These are phyloP conservation scores for Orobanche coerulescens DNA, from an alignment of 257 asterid genomes.

Conservation along the genomic window DNA sequence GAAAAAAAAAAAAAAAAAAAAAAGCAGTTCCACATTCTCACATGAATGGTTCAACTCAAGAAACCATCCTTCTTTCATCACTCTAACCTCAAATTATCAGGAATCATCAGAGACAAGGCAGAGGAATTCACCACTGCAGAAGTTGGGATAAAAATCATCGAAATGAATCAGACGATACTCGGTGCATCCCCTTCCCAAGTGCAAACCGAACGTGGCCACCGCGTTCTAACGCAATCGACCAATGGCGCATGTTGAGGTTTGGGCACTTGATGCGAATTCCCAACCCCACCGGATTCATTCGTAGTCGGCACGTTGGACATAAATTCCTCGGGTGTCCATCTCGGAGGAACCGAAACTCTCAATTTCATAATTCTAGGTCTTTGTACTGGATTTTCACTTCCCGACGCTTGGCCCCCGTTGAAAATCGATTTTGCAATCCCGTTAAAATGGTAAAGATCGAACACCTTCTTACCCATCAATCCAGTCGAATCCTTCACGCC, in stretches of 20 bases:
- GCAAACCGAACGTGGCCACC: constrained; percentile 86
- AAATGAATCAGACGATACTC: constrained; percentile 76
- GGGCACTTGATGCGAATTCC: constrained; percentile 37
- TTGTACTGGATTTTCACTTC: constrained; percentile 52
- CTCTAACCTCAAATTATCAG: too few species aligned
- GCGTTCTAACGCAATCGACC: constrained; percentile 87
- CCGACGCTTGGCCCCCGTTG: constrained; percentile 42
- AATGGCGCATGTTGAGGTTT: constrained; percentile 84
- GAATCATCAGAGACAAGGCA: too few species aligned
- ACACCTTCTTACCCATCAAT: constrained; percentile 70
- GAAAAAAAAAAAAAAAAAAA: too few species aligned
- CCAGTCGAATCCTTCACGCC: constrained; percentile 88
- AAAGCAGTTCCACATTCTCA: too few species aligned
- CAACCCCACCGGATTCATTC: constrained; percentile 29
- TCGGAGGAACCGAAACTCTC: constrained; percentile 90
- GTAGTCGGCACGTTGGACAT: constrained; percentile 42
- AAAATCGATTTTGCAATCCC: constrained; percentile 83
- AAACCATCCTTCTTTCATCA: too few species aligned
- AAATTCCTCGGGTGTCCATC: constrained; percentile 95
- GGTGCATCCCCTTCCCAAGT: constrained; percentile 96
- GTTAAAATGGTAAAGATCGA: constrained; percentile 86
- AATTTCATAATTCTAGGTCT: constrained; percentile 74
- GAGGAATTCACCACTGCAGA: too few species aligned
- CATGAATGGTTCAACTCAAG: too few species aligned
- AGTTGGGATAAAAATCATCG: too few species aligned